Evolutionary conservation across 2,329 filamentous ascomycete species (phyloP).

Genomic region (Aspergillus felis): DNA sequence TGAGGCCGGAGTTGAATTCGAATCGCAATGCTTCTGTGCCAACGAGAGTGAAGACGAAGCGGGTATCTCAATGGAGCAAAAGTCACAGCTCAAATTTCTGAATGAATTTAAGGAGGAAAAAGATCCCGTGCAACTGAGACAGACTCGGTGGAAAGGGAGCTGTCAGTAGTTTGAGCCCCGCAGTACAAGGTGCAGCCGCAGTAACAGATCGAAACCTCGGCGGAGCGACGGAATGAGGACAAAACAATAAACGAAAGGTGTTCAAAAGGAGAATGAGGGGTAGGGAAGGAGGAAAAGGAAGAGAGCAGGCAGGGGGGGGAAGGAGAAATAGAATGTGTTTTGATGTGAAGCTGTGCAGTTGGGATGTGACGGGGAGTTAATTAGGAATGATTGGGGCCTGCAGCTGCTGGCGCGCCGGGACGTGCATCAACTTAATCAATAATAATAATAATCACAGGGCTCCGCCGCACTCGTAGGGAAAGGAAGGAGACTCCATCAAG

Average conservation of each 20-base stretch:
- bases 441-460: neutral
- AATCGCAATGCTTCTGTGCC: neutral
- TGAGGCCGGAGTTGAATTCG: neutral
- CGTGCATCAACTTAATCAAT: neutral
- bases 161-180: constrained; percentile 7
- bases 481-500: neutral
- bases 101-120: neutral
- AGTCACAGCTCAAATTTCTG: neutral
- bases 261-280: constrained; percentile 2
- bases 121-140: neutral
- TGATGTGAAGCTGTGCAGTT: neutral
- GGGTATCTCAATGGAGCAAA: neutral
- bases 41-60: neutral
- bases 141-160: neutral
- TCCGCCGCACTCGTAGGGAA: neutral
- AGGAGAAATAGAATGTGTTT: constrained; percentile 1
- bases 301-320: constrained; percentile 14
- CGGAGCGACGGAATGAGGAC: neutral
- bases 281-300: constrained; percentile 6
- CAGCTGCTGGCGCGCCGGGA: neutral
- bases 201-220: neutral
- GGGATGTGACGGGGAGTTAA: neutral
- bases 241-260: neutral
- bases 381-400: neutral
- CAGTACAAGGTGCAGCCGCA: constrained; percentile 10